Conservation (phyloP, 2,329 filamentous ascomycete genomes). For the Pseudogymnoascus sp. region DNA sequence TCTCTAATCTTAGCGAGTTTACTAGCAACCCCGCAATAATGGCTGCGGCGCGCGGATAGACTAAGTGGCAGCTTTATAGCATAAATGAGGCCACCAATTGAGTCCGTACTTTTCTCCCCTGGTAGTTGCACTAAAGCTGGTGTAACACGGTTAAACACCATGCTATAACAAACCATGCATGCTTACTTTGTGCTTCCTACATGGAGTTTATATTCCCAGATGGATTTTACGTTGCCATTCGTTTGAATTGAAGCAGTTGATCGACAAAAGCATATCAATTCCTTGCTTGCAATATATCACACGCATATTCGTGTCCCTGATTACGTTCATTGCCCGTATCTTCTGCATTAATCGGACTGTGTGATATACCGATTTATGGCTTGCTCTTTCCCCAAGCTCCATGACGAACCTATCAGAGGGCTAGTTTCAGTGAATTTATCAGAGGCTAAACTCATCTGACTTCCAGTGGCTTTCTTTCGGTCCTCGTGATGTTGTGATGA, state of each 20-base stretch:
- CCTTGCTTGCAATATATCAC: background rate
- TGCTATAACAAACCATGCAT: background rate
- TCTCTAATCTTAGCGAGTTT: background rate
- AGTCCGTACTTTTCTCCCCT: background rate
- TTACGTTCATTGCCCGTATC: background rate
- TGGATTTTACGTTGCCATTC: background rate
- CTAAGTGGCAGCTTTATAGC: background rate
- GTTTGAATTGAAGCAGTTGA: background rate
- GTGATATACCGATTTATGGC: background rate
- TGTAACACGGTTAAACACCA: slow-evolving; percentile 1
- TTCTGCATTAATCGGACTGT: background rate
- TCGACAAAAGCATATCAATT: background rate
- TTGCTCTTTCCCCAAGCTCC: background rate
- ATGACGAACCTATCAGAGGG: background rate
- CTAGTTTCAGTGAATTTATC: background rate
- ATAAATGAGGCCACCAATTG: background rate
- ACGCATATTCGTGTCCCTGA: background rate
- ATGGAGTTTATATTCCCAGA: background rate
- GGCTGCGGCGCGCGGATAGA: background rate
- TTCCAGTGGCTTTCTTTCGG: background rate
- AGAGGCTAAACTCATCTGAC: background rate
- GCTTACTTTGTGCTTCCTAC: background rate
- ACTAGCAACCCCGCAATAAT: background rate
- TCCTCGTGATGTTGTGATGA: background rate
- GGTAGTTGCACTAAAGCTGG: background rate